Evolutionary conservation across 1,284 basidiomycete species (phyloP).

Genomic region (Ustilago curta): DNA sequence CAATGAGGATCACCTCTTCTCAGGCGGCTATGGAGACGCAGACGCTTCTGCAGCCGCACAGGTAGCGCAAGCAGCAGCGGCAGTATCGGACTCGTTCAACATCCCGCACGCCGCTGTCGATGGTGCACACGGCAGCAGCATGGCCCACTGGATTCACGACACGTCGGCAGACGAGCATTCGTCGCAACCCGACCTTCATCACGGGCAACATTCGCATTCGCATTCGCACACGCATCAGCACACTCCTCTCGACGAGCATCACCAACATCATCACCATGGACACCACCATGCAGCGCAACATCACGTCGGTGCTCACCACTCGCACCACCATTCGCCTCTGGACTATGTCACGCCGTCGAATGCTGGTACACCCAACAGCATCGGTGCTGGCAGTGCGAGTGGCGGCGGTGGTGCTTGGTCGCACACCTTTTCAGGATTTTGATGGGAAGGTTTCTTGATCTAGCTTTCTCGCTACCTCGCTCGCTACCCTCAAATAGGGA

Average conservation of each 20-base stretch:
- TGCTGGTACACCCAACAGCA: conserved; percentile 35
- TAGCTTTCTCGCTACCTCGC: not conserved
- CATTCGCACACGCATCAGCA: conserved; percentile 26
- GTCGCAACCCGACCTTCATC: conserved; percentile 33
- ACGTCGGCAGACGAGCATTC: conserved; percentile 35
- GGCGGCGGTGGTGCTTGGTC: conserved; percentile 34
- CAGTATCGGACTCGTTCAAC: conserved; percentile 26
- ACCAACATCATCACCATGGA: conserved; percentile 15
- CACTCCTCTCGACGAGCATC: conserved; percentile 22
- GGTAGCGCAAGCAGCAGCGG: conserved; percentile 3
- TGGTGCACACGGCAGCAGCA: conserved; percentile 17
- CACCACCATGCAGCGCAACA: conserved; percentile 16
- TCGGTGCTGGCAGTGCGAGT: conserved; percentile 34
- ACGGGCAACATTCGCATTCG: conserved; percentile 18
- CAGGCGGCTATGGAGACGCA: conserved; percentile 21
- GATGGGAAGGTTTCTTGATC: not conserved
- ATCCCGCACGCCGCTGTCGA: conserved; percentile 32
- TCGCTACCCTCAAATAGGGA: no score
- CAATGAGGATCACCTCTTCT: conserved; percentile 14
- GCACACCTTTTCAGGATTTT: conserved; percentile 42
- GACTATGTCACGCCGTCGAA: conserved; percentile 37
- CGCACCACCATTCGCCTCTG: conserved; percentile 42
- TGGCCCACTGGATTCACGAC: conserved; percentile 48
- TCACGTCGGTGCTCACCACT: conserved; percentile 21
- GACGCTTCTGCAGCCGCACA: conserved; percentile 6